Conservation (phyloP, 768 basidiomycete genomes). For the Tricholomella constricta region DNA sequence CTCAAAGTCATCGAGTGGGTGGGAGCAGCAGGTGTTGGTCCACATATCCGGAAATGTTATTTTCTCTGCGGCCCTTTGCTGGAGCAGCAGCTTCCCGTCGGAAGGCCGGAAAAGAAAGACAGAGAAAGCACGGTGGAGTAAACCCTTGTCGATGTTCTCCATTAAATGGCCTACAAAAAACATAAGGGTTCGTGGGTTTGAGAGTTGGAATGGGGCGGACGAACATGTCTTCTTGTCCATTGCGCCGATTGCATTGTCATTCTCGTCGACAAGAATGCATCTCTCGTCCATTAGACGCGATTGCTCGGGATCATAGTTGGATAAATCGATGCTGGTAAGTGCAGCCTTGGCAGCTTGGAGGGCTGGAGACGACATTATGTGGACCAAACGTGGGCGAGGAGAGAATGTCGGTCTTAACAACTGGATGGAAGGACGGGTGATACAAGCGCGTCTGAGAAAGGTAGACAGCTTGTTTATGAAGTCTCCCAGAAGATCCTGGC, state of each 20-base stretch:
- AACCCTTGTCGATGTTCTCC: slow-evolving; percentile 92
- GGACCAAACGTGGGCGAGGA: slow-evolving; percentile 1
- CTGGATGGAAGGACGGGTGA: neutral
- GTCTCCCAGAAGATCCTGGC: neutral
- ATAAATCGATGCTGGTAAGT: slow-evolving; percentile 76
- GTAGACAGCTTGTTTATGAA: slow-evolving; percentile 3
- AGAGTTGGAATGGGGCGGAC: slow-evolving; percentile 27
- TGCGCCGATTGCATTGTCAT: slow-evolving; percentile 83
- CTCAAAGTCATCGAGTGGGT: slow-evolving; percentile 91
- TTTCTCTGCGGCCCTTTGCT: slow-evolving; percentile 96
- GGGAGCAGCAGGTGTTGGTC: slow-evolving; percentile 99
- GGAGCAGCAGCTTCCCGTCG: slow-evolving; percentile 90
- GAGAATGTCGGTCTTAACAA: neutral
- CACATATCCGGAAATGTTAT: slow-evolving; percentile 99
- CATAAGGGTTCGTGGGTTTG: slow-evolving; percentile 4
- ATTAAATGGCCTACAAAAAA: slow-evolving; percentile 82
- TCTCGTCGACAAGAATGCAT: slow-evolving; percentile 89
- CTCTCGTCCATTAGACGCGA: slow-evolving; percentile 95
- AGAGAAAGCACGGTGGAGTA: slow-evolving; percentile 97
- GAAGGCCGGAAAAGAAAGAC: slow-evolving; percentile 94
- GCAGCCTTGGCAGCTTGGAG: slow-evolving; percentile 60
- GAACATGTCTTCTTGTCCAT: slow-evolving; percentile 95
- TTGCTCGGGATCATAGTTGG: slow-evolving; percentile 88
- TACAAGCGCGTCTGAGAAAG: neutral
- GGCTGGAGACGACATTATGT: slow-evolving; percentile 58